Evolutionary conservation across 768 basidiomycete genomes (phyloP).

Genomic region (Coprinellus micaceus): DNA sequence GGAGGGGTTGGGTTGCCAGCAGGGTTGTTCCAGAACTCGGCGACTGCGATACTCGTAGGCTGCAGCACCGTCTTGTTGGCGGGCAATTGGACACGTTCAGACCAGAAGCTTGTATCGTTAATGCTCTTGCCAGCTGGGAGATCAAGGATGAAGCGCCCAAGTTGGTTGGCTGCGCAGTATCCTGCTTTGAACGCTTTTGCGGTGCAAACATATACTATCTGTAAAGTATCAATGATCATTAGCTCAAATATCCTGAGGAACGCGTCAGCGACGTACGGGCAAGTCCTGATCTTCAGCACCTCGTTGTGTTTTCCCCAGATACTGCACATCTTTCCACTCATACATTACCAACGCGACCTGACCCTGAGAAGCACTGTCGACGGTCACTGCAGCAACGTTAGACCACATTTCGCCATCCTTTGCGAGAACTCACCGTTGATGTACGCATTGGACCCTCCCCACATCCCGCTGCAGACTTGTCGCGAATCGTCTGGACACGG

Average conservation of each 20-base stretch:
- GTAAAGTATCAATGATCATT: too few relatives aligned
- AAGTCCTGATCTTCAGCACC: constrained; percentile 41
- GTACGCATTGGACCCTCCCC: constrained; percentile 70
- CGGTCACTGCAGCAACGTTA: constrained; percentile 52
- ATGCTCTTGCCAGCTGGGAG: constrained; percentile 59
- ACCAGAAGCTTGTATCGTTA: constrained; percentile 84
- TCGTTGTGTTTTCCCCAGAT: constrained; percentile 61
- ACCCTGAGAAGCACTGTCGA: constrained; percentile 73
- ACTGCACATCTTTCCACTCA: constrained; percentile 87
- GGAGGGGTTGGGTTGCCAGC: constrained; percentile 52
- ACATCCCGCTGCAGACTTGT: constrained; percentile 96
- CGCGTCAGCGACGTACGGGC: constrained; percentile 50
- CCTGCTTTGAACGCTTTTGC: constrained; percentile 68
- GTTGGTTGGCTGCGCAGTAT: constrained; percentile 61
- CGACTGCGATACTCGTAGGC: constrained; percentile 21
- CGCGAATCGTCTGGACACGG: constrained; percentile 60
- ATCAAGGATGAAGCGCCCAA: constrained; percentile 89
- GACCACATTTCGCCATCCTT: too few relatives aligned
- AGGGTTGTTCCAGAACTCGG: constrained; percentile 57
- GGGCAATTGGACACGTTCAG: constrained; percentile 67
- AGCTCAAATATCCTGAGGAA: constrained; percentile 12
- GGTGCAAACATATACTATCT: constrained; percentile 96
- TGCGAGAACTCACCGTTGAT: constrained; percentile 86
- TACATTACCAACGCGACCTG: constrained; percentile 94
- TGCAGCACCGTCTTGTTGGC: constrained; percentile 28